These are phyloP conservation scores for Ceratocystis albifundus DNA, from an alignment of 2,329 filamentous ascomycete genomes.

Conservation along the genomic window DNA sequence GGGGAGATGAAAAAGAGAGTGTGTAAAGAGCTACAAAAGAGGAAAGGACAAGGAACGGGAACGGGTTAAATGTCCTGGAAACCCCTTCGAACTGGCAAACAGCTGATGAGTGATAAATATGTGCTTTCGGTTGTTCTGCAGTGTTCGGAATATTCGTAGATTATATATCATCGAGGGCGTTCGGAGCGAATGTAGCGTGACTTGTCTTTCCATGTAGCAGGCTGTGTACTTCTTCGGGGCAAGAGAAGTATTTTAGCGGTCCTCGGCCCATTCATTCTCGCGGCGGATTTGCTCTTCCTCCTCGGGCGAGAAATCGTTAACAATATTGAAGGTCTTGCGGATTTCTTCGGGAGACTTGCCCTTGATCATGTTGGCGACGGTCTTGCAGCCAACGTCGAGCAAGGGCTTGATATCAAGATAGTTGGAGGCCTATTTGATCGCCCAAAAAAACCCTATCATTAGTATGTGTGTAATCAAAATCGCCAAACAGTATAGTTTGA, in stretches of 20 bases:
- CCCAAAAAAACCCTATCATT: too few relatives aligned
- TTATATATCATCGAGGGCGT: neutral
- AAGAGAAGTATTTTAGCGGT: conserved; percentile 43
- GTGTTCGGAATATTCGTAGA: neutral
- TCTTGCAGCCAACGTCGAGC: conserved; percentile 97
- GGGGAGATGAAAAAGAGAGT: neutral
- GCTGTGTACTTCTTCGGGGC: neutral
- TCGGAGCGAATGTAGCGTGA: neutral
- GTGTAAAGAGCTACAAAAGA: neutral
- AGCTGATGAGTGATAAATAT: neutral
- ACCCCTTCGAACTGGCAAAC: neutral
- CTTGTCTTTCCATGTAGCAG: neutral
- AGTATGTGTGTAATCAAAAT: too few relatives aligned
- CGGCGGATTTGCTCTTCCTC: conserved; percentile 96
- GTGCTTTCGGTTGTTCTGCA: neutral
- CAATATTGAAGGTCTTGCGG: conserved; percentile 98
- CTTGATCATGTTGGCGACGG: conserved; percentile 99
- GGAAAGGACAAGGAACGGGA: neutral
- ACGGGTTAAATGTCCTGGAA: neutral
- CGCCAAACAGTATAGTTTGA: too few relatives aligned
- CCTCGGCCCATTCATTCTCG: conserved; percentile 87
- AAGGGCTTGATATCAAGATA: conserved; percentile 98
- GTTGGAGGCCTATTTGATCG: conserved; percentile 63
- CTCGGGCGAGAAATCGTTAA: conserved; percentile 97
- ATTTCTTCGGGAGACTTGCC: conserved; percentile 99